These are phyloP conservation scores for Chlorella sp. DNA, from an alignment of 139 green algal species.

Conservation along the genomic window DNA sequence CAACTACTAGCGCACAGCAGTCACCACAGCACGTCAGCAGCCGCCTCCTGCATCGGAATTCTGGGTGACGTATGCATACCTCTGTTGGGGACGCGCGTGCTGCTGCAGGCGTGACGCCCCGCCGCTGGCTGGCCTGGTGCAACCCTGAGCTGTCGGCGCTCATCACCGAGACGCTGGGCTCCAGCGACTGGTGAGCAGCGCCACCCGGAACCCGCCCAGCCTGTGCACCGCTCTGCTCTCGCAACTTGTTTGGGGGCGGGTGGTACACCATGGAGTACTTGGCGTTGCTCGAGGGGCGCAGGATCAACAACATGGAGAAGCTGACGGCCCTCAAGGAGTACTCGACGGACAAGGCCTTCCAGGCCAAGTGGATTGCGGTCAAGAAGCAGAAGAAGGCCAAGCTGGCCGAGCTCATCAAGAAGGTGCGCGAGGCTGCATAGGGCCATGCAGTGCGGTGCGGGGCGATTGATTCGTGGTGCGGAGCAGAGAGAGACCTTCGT, in stretches of 20 bases:
- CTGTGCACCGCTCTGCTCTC: neutral
- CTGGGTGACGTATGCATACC: too few species aligned
- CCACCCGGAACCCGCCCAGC: neutral
- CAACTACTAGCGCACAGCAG: too few species aligned
- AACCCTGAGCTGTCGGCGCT: constrained; percentile 88
- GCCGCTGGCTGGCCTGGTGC: constrained; percentile 95
- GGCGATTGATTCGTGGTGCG: too few species aligned
- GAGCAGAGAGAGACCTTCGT: too few species aligned
- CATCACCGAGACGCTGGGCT: constrained; percentile 84
- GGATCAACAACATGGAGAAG: constrained; percentile 52
- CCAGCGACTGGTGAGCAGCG: constrained; percentile 60
- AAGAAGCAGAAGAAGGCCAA: constrained; percentile 83
- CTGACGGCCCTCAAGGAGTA: constrained; percentile 35
- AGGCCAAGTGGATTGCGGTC: constrained; percentile 69
- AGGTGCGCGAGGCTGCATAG: constrained; percentile 25
- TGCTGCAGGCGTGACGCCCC: constrained; percentile 74
- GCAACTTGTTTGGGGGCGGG: neutral
- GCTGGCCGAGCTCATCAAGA: constrained; percentile 69
- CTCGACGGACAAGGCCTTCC: constrained; percentile 44
- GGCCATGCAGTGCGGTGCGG: neutral
- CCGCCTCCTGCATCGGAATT: too few species aligned
- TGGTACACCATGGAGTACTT: neutral
- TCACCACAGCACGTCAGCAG: too few species aligned
- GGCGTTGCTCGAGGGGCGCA: constrained; percentile 10
- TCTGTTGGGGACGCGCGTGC: too few species aligned